These are phyloP conservation scores for Toxoplasma gondii DNA, from an alignment of 169 alveolate species.

Conservation along the genomic window DNA sequence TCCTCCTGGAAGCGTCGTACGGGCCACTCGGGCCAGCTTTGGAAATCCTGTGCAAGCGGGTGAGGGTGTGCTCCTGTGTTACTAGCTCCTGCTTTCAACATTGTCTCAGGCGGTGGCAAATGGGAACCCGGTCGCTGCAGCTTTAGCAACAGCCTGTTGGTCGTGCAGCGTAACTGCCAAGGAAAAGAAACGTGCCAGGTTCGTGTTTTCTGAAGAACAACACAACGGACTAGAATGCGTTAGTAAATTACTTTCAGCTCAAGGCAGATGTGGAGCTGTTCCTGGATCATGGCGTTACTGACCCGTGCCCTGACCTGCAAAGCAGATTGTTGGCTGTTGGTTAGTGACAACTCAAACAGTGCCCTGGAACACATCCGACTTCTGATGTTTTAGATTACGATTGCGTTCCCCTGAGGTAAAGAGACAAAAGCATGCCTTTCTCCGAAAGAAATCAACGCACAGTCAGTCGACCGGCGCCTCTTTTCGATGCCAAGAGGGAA, in stretches of 20 bases:
- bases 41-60: constrained; percentile 19
- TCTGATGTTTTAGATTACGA: not conserved
- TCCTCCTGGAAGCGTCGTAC: constrained; percentile 48
- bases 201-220: not conserved
- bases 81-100: not conserved
- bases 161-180: constrained; percentile 10
- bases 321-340: not conserved
- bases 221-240: too few relatives aligned
- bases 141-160: constrained; percentile 10
- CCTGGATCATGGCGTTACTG: not conserved
- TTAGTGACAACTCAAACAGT: not conserved
- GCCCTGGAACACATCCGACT: too few relatives aligned
- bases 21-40: constrained; percentile 28
- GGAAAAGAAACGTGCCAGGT: constrained; percentile 41
- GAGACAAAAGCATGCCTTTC: not conserved
- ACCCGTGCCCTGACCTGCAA: constrained; percentile 28
- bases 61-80: not conserved
- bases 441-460: not conserved
- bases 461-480: constrained; percentile 45
- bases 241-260: not conserved
- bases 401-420: constrained; percentile 2
- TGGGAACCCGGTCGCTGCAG: constrained; percentile 26
- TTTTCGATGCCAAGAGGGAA: constrained; percentile 16
- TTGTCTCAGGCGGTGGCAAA: not conserved
- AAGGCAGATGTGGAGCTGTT: not conserved